phyloP scores from a whole-genome alignment of 140 eudicot genomes.

The Eryngium alpinum region DNA sequence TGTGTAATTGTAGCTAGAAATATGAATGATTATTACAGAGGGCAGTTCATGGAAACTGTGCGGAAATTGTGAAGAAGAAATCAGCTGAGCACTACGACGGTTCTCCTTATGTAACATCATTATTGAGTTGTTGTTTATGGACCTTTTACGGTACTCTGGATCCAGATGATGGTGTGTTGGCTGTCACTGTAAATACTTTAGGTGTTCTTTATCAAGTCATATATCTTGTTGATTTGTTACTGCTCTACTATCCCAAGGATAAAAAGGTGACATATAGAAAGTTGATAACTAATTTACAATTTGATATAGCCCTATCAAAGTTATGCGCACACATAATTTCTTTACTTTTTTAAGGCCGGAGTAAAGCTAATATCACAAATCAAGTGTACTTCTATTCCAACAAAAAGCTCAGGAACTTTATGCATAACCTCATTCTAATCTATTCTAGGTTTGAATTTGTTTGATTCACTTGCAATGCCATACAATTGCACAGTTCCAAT shows the following conservation, averaged over 20 bases:
- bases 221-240: constrained; percentile 37
- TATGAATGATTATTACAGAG: constrained; percentile 21
- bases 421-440: too few species aligned
- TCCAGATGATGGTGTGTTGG: constrained; percentile 57
- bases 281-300: neutral
- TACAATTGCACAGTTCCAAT: too few species aligned
- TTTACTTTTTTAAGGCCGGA: too few species aligned
- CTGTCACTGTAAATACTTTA: constrained; percentile 47
- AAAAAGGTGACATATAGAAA: constrained; percentile 43
- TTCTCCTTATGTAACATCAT: constrained; percentile 57
- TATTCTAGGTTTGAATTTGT: too few species aligned
- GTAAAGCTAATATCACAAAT: too few species aligned
- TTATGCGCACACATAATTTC: too few species aligned
- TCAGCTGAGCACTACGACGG: constrained; percentile 66
- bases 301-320: neutral
- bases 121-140: constrained; percentile 67
- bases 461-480: too few species aligned
- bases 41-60: constrained; percentile 53
- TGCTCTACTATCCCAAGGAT: constrained; percentile 49
- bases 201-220: constrained; percentile 45
- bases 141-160: constrained; percentile 63
- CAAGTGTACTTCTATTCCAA: too few species aligned
- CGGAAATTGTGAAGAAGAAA: constrained; percentile 55
- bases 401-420: too few species aligned
- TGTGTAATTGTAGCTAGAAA: too few species aligned